phyloP scores from a whole-genome alignment of 2,329 filamentous ascomycete species.

The Paraphoma chrysanthemicola region DNA sequence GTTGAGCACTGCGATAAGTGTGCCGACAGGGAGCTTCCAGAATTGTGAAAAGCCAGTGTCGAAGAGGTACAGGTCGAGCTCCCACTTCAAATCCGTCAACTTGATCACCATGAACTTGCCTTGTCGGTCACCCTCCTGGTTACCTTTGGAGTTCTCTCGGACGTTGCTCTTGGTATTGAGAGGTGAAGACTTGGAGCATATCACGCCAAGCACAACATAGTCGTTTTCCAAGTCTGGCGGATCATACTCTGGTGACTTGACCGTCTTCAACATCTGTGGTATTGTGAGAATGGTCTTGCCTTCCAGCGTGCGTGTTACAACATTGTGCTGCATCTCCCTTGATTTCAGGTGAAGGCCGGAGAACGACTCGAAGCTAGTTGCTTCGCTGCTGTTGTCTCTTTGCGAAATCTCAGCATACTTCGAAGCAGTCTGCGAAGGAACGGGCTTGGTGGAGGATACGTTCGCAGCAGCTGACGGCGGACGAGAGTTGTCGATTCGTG shows the following conservation, averaged over 20 bases:
- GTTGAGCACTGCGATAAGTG: conserved; percentile 89
- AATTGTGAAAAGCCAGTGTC: conserved; percentile 88
- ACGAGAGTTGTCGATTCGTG: conserved; percentile 24
- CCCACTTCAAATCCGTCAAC: conserved; percentile 87
- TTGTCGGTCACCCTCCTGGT: conserved; percentile 59
- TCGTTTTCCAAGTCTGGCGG: conserved; percentile 85
- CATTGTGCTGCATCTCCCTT: conserved; percentile 80
- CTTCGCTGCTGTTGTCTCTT: conserved; percentile 59
- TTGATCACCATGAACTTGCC: conserved; percentile 94
- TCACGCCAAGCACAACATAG: conserved; percentile 85
- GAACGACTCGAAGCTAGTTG: conserved; percentile 72
- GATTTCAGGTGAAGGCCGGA: conserved; percentile 84
- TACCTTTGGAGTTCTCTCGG: conserved; percentile 49
- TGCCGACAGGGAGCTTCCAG: conserved; percentile 93
- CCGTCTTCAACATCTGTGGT: conserved; percentile 78
- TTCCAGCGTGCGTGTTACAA: conserved; percentile 77
- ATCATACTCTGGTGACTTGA: conserved; percentile 84
- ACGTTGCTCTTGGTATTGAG: conserved; percentile 63
- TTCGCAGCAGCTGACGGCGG: conserved; percentile 29
- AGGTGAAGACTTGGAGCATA: conserved; percentile 88
- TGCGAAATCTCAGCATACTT: conserved; percentile 41
- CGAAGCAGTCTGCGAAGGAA: conserved; percentile 24
- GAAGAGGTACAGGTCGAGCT: conserved; percentile 91
- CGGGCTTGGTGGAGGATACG: conserved; percentile 28
- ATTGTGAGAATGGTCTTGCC: conserved; percentile 80